phyloP scores from a whole-genome alignment of 2,329 filamentous ascomycete species.

The Penicillium sp. region DNA sequence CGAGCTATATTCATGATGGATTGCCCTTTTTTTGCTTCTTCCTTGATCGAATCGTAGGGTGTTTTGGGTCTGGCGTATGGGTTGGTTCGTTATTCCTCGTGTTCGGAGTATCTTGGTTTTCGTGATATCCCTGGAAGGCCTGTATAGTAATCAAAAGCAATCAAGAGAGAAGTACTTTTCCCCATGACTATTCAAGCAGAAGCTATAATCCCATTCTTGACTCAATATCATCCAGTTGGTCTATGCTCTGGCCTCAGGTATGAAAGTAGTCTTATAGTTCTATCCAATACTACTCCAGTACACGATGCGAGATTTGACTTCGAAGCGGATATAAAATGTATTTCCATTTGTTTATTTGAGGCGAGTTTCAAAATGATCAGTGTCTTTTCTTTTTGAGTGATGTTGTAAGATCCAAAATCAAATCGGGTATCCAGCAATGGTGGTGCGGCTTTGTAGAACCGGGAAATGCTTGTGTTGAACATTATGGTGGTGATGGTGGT shows the following conservation, averaged over 20 bases:
- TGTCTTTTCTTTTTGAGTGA: constrained; percentile 6
- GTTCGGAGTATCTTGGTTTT: constrained; percentile 10
- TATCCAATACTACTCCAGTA: too few relatives aligned
- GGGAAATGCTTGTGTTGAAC: constrained; percentile 32
- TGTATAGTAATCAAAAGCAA: constrained; percentile 21
- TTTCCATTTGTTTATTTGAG: background rate
- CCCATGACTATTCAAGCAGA: constrained; percentile 1
- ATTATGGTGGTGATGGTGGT: constrained; percentile 15
- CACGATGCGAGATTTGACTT: too few relatives aligned
- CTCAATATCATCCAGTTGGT: background rate
- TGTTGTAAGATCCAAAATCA: constrained; percentile 19
- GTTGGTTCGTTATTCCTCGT: background rate
- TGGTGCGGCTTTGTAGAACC: constrained; percentile 18
- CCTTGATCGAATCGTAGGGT: background rate
- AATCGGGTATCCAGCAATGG: constrained; percentile 38
- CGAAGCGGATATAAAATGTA: background rate
- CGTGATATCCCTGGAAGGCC: constrained; percentile 22
- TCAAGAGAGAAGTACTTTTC: constrained; percentile 8
- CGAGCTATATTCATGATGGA: constrained; percentile 38
- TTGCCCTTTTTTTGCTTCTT: background rate
- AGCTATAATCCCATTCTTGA: background rate
- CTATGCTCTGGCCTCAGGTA: background rate
- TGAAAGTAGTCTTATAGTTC: too few relatives aligned
- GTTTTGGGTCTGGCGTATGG: constrained; percentile 1
- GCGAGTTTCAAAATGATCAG: background rate